These are phyloP conservation scores for Boletus rubropictus DNA, from an alignment of 768 basidiomycete species.

Conservation along the genomic window DNA sequence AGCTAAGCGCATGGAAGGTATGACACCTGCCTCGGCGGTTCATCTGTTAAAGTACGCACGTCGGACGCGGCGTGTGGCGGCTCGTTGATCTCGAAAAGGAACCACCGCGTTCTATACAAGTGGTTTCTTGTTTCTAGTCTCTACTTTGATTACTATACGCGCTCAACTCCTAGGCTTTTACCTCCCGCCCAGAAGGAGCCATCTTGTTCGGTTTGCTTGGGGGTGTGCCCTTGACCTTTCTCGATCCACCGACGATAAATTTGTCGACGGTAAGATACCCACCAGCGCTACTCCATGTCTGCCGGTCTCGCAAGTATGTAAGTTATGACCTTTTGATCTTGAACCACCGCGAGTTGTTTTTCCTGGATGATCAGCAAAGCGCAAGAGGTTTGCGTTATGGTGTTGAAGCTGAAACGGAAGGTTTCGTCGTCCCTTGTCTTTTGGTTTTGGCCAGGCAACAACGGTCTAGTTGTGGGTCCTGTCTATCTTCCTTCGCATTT, in stretches of 20 bases:
- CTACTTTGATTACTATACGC: not conserved
- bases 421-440: not conserved
- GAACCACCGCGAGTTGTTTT: not conserved
- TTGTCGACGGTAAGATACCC: not conserved
- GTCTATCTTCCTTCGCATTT: not conserved
- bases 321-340: not conserved
- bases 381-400: not conserved
- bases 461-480: not conserved
- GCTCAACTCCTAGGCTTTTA: not conserved
- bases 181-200: not conserved
- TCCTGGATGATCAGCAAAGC: not conserved
- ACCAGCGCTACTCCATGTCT: not conserved
- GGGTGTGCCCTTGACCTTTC: not conserved
- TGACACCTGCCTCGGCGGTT: conserved; percentile 78
- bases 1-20: conserved; percentile 89
- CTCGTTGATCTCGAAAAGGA: not conserved
- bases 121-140: not conserved
- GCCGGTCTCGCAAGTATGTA: not conserved
- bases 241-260: no score
- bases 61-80: conserved; percentile 25
- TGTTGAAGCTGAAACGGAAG: not conserved
- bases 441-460: not conserved
- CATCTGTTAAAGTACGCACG: conserved; percentile 60
- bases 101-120: not conserved
- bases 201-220: not conserved